phyloP scores from a whole-genome alignment of 345 rosid species.

The Arabis hirsuta region DNA sequence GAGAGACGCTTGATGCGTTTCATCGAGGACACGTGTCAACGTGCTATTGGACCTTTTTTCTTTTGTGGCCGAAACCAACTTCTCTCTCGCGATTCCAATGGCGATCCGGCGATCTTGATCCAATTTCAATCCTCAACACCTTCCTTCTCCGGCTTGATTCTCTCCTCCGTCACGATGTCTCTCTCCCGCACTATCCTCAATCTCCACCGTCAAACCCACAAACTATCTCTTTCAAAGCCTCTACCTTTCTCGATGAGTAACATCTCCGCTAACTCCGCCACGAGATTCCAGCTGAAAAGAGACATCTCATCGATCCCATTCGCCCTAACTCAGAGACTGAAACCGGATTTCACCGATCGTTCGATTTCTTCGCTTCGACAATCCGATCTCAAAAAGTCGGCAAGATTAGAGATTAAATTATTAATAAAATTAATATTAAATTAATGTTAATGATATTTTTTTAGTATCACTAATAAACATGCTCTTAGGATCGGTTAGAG shows the following conservation, averaged over 20 bases:
- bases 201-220: constrained; percentile 39
- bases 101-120: no score
- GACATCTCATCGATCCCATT: constrained; percentile 38
- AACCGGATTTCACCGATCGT: constrained; percentile 22
- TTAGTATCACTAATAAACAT: no score
- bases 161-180: constrained; percentile 33
- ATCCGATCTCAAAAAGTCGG: constrained; percentile 17
- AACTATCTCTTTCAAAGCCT: constrained; percentile 13
- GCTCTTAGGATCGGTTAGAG: no score
- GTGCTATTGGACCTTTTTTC: no score
- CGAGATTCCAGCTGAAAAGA: constrained; percentile 26
- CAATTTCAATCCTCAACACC: no score
- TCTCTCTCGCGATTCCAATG: no score
- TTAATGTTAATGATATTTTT: no score
- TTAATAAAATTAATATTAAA: no score
- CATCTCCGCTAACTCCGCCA: constrained; percentile 13
- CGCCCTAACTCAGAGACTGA: constrained; percentile 32
- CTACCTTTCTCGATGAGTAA: constrained; percentile 28
- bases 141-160: background rate
- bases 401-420: background rate
- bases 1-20: no score
- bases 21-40: no score
- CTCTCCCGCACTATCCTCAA: constrained; percentile 37
- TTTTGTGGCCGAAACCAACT: no score
- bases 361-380: constrained; percentile 1